A percentile compares a stretch with the other conserved stretches of the same genome.
These are phyloP conservation scores for Astragalus glycyphyllos DNA, from an alignment of 306 rosid genomes.

Conservation along the genomic window DNA sequence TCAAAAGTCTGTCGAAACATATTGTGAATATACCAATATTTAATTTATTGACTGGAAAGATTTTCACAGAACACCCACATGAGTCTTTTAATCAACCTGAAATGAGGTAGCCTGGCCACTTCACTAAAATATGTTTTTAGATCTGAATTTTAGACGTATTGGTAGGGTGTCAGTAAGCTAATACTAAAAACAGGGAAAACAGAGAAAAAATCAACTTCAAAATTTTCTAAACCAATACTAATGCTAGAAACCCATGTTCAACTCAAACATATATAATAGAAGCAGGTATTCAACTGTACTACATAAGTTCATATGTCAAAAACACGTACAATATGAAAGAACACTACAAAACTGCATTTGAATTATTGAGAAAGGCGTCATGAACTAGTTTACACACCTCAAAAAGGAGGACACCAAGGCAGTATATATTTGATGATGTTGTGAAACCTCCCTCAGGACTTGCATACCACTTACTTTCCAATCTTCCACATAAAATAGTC, in stretches of 20 bases:
- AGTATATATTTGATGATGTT: slow-evolving; percentile 76
- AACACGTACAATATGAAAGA: slow-evolving; percentile 18
- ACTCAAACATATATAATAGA: slow-evolving; percentile 11
- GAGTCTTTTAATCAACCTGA: slow-evolving; percentile 22
- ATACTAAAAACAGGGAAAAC: neutral
- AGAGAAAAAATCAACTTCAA: neutral
- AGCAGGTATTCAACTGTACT: neutral
- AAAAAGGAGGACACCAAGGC: slow-evolving; percentile 85
- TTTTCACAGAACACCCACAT: slow-evolving; percentile 19
- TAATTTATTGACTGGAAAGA: slow-evolving; percentile 32
- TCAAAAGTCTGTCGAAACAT: slow-evolving; percentile 27
- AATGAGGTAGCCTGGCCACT: slow-evolving; percentile 13
- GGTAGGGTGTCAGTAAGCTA: slow-evolving; percentile 18
- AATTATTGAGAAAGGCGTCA: slow-evolving; percentile 33
- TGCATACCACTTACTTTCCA: slow-evolving; percentile 81
- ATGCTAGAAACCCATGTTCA: slow-evolving; percentile 28
- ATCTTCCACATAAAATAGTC: slow-evolving; percentile 49
- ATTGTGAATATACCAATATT: slow-evolving; percentile 21
- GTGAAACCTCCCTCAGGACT: slow-evolving; percentile 90
- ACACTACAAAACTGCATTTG: slow-evolving; percentile 29
- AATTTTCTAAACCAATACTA: slow-evolving; percentile 24
- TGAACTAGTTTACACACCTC: slow-evolving; percentile 69
- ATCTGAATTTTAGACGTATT: slow-evolving; percentile 18
- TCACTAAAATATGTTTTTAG: slow-evolving; percentile 16
- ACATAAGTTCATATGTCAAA: slow-evolving; percentile 6